Base-by-base conservation (phyloP, 2,329 filamentous ascomycete genomes). In the Rutstroemia sp. region DNA sequence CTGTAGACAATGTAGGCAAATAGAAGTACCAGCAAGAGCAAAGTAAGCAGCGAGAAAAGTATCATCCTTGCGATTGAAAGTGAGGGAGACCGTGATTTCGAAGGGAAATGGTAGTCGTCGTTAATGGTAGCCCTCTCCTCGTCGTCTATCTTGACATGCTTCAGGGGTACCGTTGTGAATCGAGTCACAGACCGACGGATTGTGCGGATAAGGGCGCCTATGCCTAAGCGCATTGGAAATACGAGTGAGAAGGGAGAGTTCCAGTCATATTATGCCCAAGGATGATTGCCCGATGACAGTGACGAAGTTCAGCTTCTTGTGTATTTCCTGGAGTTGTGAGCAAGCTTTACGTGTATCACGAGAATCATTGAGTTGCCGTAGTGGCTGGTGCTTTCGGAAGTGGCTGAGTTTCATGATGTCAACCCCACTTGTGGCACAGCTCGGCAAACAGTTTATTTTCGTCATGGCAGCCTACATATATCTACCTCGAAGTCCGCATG, bases 1-100 rank as follows among this genome's bases (percentile, higher is more conserved):
- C 89, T 91, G 78, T 95, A 95, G 64, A 95, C 76, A 60, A 81
- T 70, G 74, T 90, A 94, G 61, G 86, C 73, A 51, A 75, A 72
- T 7, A 71, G 54, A 21, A 75, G 50, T 37, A 69, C 8, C 4
- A 64, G 4, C 39, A 64, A 5, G 14, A 65, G 48, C 3, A 67
- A 30, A 19, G 56, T 19, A 6, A 64, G 54, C 44, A 66, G 57
- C n/a, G 48, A 10, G 42, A 65, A 57, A 12, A 68, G 41, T 16
- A 64, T 37, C 57, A 64, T 63, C 39, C 55, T 62, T 2, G 51
- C 47, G 8, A 34, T 19, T 3, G 17, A 17, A 4, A 41, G 48
- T 14, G 38, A 49, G 37, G 37, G 57, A 44, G 3, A 7, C 21
- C 12, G 12, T 23, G 25, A 9, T 21, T 5, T 34, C 34, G 54